Base-by-base conservation (phyloP, 768 basidiomycete species). In the Russula virescens region DNA sequence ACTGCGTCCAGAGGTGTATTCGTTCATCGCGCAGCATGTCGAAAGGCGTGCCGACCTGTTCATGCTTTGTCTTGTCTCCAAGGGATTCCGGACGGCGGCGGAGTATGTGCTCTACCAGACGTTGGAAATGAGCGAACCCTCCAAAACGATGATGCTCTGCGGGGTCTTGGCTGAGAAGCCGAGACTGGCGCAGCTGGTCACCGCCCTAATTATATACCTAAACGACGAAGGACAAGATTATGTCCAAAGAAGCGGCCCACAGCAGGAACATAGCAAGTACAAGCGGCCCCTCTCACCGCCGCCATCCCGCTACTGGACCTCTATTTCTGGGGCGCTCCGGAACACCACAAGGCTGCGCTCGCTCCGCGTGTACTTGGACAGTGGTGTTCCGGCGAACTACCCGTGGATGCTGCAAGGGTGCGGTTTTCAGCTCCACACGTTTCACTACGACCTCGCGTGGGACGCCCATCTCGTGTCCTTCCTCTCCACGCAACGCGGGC, bases 361-460 rank as follows among this genome's bases (percentile, higher is more conserved):
- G 69, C 75, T 88, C 64, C 81, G 79, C 64, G 74, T 88, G 52
- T 76, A 81, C 64, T 48, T 78, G 21, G 69, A 73, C 31, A 66
- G 60, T 40, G 69, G 66, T 14, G 55, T 64, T 19, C 70, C 75
- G 19, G 38, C 64, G 26, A 69, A 71, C 23, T 68, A 70, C 14
- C 73, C 78, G 1, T 78, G 78, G 78, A 73, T 78, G 48, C 71
- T 78, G 10, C 55, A 72, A 4, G 73, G 71, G 2, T 79, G 78
- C 61, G 70, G 73, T 0, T 88, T 87, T 67, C 80, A 74, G 35
- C 81, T 88, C n/a, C 78, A 74, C 38, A 77, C 75, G 19, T 85
- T 88, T 62, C 82, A 83, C 65, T 86, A 84, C 69, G 87, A 88
- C 69, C 76, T 88, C 47, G 77, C 80, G 63, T 88, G 87, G 87